phyloP scores from a whole-genome alignment of 1,139 yeast species.

The Spathaspora sp. region DNA sequence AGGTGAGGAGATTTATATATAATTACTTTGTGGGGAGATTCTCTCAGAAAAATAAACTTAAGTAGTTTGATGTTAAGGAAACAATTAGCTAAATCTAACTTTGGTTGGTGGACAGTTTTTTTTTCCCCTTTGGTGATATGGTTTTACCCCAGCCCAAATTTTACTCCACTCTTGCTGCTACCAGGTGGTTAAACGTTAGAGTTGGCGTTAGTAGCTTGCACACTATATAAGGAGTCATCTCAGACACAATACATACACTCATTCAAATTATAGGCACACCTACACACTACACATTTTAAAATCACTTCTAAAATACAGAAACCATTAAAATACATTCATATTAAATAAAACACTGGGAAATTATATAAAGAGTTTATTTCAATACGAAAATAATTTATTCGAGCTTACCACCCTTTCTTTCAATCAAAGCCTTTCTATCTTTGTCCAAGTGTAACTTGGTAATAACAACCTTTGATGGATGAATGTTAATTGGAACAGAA shows the following conservation, averaged over 20 bases:
- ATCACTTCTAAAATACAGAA: slow-evolving; percentile 6
- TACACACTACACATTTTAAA: neutral
- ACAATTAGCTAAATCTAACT: too few relatives aligned
- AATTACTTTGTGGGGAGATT: too few relatives aligned
- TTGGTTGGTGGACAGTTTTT: neutral
- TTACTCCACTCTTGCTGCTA: slow-evolving; percentile 1
- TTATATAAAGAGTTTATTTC: slow-evolving; percentile 6
- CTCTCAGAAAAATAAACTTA: too few relatives aligned
- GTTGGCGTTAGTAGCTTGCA: too few relatives aligned
- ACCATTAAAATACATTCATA: slow-evolving; percentile 25
- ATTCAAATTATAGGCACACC: too few relatives aligned
- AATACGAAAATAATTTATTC: slow-evolving; percentile 23
- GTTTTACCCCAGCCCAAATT: neutral
- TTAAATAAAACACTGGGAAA: slow-evolving; percentile 16
- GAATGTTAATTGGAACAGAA: slow-evolving; percentile 94
- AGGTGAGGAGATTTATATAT: too few relatives aligned
- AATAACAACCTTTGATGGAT: slow-evolving; percentile 98
- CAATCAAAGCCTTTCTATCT: slow-evolving; percentile 97
- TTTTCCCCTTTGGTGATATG: neutral
- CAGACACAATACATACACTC: too few relatives aligned
- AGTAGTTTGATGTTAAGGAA: too few relatives aligned
- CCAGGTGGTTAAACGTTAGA: neutral
- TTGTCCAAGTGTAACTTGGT: slow-evolving; percentile 98
- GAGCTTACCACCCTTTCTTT: slow-evolving; percentile 43
- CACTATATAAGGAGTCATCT: too few relatives aligned